Percentiles rank a stretch among this genome's conserved stretches.
Conservation (phyloP, 441 rosid species). For the Populus hybrid region DNA sequence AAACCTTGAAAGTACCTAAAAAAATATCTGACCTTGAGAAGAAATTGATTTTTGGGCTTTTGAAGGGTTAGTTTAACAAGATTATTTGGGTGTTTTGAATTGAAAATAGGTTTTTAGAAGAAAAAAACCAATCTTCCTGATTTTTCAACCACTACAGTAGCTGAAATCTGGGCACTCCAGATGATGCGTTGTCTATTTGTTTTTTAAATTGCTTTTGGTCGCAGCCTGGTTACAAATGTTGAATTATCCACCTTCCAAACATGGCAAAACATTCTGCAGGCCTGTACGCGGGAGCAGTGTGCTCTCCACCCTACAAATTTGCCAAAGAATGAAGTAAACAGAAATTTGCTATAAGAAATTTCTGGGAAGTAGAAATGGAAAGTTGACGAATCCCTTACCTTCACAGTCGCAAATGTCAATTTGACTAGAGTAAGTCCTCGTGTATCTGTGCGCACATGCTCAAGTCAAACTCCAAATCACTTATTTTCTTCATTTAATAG, state of each 20-base stretch:
- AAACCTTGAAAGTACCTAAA: too few relatives aligned
- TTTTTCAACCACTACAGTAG: too few relatives aligned
- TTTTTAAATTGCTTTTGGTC: background rate
- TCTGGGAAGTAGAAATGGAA: background rate
- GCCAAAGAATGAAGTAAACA: background rate
- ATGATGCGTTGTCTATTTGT: too few relatives aligned
- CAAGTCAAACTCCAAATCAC: background rate
- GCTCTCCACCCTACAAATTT: conserved; percentile 22
- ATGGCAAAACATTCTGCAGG: conserved; percentile 23
- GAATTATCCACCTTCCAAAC: conserved; percentile 18
- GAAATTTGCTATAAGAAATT: background rate
- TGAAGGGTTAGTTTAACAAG: too few relatives aligned
- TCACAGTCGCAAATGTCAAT: conserved; percentile 67
- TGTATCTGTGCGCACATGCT: conserved; percentile 51
- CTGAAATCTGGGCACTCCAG: too few relatives aligned
- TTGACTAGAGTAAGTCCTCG: conserved; percentile 51
- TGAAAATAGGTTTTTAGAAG: too few relatives aligned
- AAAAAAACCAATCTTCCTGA: too few relatives aligned
- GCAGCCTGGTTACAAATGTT: background rate
- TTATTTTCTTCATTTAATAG: background rate
- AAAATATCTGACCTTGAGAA: too few relatives aligned
- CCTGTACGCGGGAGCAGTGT: conserved; percentile 15
- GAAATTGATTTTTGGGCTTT: too few relatives aligned
- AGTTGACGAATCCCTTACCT: conserved; percentile 28
- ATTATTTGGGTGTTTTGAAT: too few relatives aligned